These are phyloP conservation scores for Miscanthus lutarioriparius DNA, from an alignment of 176 grass and related monocot species.

Conservation along the genomic window DNA sequence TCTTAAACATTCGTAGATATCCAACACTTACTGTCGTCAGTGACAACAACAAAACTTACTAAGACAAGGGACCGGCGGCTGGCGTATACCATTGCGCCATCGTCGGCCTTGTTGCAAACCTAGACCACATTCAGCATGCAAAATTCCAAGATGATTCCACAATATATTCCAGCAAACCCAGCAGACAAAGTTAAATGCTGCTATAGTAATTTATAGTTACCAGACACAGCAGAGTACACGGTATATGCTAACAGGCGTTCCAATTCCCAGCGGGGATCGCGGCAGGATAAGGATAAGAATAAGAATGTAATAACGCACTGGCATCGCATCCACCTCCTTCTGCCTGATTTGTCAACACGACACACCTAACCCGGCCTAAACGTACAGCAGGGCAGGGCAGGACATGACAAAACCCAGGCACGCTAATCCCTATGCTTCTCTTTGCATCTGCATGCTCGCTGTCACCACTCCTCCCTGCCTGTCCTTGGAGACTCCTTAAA, in stretches of 20 bases:
- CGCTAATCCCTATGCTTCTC: background rate
- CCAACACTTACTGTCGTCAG: too few relatives aligned
- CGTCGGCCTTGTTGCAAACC: background rate
- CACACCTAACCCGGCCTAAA: background rate
- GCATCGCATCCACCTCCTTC: background rate
- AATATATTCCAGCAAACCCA: background rate
- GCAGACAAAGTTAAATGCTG: background rate
- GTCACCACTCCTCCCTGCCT: too few relatives aligned
- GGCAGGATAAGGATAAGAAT: background rate
- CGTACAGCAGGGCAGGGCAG: background rate
- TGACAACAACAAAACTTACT: too few relatives aligned
- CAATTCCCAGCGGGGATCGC: background rate
- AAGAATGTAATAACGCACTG: background rate
- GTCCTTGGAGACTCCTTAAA: slow-evolving; percentile 25
- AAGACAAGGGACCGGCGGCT: background rate
- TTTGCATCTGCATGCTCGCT: background rate
- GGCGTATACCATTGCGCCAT: background rate
- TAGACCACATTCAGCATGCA: background rate
- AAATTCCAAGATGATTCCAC: background rate
- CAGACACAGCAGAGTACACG: background rate
- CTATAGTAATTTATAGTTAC: background rate
- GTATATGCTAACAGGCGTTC: background rate
- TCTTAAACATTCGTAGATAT: too few relatives aligned
- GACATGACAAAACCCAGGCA: background rate
- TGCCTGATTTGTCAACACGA: background rate